phyloP scores from a whole-genome alignment of 2,329 filamentous ascomycete genomes.

The Fusarium solani-melongenae region DNA sequence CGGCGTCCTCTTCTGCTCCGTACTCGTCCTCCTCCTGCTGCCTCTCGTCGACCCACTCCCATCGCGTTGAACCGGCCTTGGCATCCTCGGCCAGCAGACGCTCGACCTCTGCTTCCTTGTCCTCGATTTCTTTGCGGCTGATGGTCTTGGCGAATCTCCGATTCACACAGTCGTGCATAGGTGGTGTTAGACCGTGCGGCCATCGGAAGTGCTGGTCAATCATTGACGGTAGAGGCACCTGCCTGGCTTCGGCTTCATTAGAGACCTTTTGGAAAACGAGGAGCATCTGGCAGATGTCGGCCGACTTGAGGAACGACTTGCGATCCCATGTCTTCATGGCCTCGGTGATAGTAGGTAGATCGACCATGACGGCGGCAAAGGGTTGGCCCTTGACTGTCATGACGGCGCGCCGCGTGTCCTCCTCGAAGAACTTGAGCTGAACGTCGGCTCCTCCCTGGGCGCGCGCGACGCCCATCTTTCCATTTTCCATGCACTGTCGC shows the following conservation, averaged over 20 bases:
- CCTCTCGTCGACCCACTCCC: slow-evolving; percentile 72
- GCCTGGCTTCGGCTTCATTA: slow-evolving; percentile 73
- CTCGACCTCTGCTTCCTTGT: slow-evolving; percentile 84
- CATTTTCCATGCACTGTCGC: slow-evolving; percentile 78
- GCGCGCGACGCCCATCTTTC: slow-evolving; percentile 76
- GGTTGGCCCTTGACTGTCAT: slow-evolving; percentile 75
- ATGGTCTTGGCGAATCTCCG: slow-evolving; percentile 86
- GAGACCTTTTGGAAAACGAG: slow-evolving; percentile 77
- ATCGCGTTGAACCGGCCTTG: slow-evolving; percentile 67
- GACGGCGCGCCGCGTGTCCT: slow-evolving; percentile 78
- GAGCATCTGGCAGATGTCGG: slow-evolving; percentile 90
- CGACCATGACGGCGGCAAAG: slow-evolving; percentile 84
- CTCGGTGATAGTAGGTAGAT: slow-evolving; percentile 88
- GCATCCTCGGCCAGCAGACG: slow-evolving; percentile 77
- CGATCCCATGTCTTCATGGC: slow-evolving; percentile 95
- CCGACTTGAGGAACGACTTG: slow-evolving; percentile 87
- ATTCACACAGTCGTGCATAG: slow-evolving; percentile 86
- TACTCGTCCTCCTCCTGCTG: slow-evolving; percentile 54
- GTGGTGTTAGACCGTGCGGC: slow-evolving; percentile 87
- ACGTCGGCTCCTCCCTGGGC: slow-evolving; percentile 80
- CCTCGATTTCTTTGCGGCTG: slow-evolving; percentile 84
- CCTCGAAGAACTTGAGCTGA: slow-evolving; percentile 81
- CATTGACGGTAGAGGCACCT: slow-evolving; percentile 76
- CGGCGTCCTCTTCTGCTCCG: slow-evolving; percentile 63
- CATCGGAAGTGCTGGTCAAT: slow-evolving; percentile 78